Conservation (phyloP, 169 alveolate species). For the Plasmodium berghei region DNA sequence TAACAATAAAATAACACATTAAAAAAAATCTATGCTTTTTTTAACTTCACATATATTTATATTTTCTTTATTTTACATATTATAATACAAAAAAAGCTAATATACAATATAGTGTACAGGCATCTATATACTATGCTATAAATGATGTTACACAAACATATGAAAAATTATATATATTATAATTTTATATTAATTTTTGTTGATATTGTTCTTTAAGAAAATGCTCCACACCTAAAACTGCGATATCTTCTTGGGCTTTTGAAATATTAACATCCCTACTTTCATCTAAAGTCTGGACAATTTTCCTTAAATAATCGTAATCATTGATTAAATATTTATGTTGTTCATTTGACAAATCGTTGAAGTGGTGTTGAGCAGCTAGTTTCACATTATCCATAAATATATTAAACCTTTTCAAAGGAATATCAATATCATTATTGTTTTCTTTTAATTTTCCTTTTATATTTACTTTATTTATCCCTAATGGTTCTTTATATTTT, state of each 20-base stretch:
- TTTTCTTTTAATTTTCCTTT: constrained; percentile 36
- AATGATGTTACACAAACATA: too few relatives aligned
- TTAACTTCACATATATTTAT: too few relatives aligned
- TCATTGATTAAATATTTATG: constrained; percentile 13
- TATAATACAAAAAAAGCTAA: too few relatives aligned
- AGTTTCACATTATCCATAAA: constrained; percentile 44
- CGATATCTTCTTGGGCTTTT: constrained; percentile 39
- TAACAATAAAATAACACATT: too few relatives aligned
- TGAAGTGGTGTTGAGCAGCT: constrained; percentile 14
- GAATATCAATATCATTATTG: constrained; percentile 26
- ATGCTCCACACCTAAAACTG: constrained; percentile 21
- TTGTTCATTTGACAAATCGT: constrained; percentile 18
- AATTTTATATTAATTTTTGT: too few relatives aligned
- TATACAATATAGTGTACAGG: too few relatives aligned
- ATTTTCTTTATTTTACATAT: too few relatives aligned
- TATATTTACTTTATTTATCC: constrained; percentile 50
- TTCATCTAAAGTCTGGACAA: constrained; percentile 41
- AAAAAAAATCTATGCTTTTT: too few relatives aligned
- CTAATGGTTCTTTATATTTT: constrained; percentile 35
- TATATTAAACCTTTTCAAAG: constrained; percentile 32
- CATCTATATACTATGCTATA: too few relatives aligned
- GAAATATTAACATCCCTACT: constrained; percentile 17
- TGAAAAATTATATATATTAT: too few relatives aligned
- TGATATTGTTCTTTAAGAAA: neutral
- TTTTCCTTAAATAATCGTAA: constrained; percentile 20